These are phyloP conservation scores for Apophysomyces ossiformis DNA, from an alignment of 371 early-diverging fungal species.

Conservation along the genomic window DNA sequence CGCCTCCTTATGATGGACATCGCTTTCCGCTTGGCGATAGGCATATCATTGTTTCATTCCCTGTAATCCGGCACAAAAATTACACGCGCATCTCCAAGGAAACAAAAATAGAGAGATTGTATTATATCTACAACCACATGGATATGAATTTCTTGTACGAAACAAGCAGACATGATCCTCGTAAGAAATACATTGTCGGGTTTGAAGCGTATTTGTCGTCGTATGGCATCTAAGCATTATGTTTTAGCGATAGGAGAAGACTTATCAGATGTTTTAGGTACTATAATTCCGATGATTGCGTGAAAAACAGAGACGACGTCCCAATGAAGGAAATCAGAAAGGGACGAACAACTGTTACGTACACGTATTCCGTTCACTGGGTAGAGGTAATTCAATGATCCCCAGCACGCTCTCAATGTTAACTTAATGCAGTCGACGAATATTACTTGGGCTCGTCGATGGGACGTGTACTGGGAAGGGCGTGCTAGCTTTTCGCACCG, in stretches of 20 bases:
- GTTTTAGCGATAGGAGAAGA: background rate
- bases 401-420: background rate
- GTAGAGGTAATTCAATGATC: constrained; percentile 34
- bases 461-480: constrained; percentile 53
- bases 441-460: constrained; percentile 60
- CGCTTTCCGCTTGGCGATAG: constrained; percentile 18
- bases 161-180: constrained; percentile 27
- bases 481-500: no score
- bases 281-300: constrained; percentile 31
- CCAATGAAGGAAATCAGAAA: constrained; percentile 41
- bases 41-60: constrained; percentile 2
- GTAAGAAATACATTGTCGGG: constrained; percentile 57
- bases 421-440: constrained; percentile 30
- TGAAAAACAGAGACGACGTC: constrained; percentile 21
- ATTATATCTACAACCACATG: constrained; percentile 64
- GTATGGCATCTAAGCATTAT: constrained; percentile 25
- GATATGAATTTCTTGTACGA: constrained; percentile 59
- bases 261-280: constrained; percentile 15
- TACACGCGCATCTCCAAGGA: no score
- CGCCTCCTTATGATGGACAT: background rate
- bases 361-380: constrained; percentile 68
- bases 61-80: no score
- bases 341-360: constrained; percentile 43
- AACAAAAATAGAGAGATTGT: no score
- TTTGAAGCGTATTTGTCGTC: constrained; percentile 65